Evolutionary conservation across 2,329 filamentous ascomycete genomes (phyloP).

Genomic region (Fonsecaea erecta): DNA sequence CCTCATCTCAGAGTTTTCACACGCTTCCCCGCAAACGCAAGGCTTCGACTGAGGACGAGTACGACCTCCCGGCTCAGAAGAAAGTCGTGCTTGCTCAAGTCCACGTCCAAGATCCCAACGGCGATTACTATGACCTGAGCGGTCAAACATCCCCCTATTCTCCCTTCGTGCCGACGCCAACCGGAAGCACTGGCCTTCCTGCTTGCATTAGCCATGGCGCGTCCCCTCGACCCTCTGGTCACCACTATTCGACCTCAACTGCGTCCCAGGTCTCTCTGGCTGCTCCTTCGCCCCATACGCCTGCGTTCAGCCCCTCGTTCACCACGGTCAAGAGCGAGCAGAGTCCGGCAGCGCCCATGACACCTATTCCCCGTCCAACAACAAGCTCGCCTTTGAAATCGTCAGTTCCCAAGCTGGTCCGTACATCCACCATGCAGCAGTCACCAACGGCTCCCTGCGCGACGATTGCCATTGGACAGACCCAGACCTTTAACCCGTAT

Average conservation of each 20-base stretch:
- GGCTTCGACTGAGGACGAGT: conserved; percentile 51
- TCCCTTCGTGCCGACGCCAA: conserved; percentile 57
- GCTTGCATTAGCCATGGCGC: conserved; percentile 44
- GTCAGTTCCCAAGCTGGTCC: conserved; percentile 65
- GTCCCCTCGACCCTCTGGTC: conserved; percentile 49
- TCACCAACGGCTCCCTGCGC: conserved; percentile 55
- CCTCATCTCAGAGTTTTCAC: conserved; percentile 22
- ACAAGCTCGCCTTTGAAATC: conserved; percentile 52
- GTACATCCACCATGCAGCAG: conserved; percentile 69
- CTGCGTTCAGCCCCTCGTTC: conserved; percentile 56
- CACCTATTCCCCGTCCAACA: conserved; percentile 44
- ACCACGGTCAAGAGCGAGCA: conserved; percentile 51
- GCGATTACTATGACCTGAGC: conserved; percentile 58
- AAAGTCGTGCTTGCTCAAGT: conserved; percentile 52
- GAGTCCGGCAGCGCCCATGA: conserved; percentile 49
- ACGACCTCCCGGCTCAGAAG: conserved; percentile 55
- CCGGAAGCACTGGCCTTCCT: conserved; percentile 47
- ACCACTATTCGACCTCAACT: conserved; percentile 50
- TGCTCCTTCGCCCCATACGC: conserved; percentile 54
- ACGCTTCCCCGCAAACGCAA: conserved; percentile 29
- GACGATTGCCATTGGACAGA: conserved; percentile 48
- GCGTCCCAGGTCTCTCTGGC: conserved; percentile 52
- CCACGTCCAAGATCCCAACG: conserved; percentile 54
- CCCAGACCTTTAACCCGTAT: conserved; percentile 70
- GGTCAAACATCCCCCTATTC: conserved; percentile 54